A percentile compares a stretch with the other conserved stretches of the same genome.
These are phyloP conservation scores for Raphanus hybrid DNA, from an alignment of 441 rosid species.

Conservation along the genomic window DNA sequence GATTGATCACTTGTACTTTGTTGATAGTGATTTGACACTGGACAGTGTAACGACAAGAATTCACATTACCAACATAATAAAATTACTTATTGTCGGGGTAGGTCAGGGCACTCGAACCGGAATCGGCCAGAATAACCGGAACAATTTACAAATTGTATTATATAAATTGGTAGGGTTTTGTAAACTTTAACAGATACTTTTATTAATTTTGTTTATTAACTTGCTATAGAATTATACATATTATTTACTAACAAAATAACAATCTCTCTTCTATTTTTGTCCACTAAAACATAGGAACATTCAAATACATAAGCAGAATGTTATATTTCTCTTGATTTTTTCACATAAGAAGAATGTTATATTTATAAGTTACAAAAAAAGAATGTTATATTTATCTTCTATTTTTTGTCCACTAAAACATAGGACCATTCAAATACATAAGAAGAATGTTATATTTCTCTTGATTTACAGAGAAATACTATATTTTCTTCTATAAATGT, in stretches of 20 bases:
- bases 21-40: slow-evolving; percentile 32
- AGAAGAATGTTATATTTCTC: not conserved
- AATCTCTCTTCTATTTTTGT: not conserved
- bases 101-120: not conserved
- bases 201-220: too few relatives aligned
- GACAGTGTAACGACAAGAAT: slow-evolving; percentile 22
- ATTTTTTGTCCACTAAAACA: not conserved
- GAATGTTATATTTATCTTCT: too few relatives aligned
- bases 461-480: not conserved
- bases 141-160: not conserved
- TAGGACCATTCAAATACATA: not conserved
- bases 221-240: not conserved
- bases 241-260: not conserved
- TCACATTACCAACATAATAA: not conserved
- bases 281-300: not conserved
- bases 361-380: too few relatives aligned
- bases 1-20: slow-evolving; percentile 10
- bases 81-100: not conserved
- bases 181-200: not conserved
- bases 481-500: not conserved
- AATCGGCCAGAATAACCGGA: slow-evolving; percentile 4
- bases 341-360: too few relatives aligned
- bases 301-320: not conserved
- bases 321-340: not conserved
- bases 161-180: not conserved